Conservation (phyloP, 108 stramenopile genomes). For the Fragilaria radians region DNA sequence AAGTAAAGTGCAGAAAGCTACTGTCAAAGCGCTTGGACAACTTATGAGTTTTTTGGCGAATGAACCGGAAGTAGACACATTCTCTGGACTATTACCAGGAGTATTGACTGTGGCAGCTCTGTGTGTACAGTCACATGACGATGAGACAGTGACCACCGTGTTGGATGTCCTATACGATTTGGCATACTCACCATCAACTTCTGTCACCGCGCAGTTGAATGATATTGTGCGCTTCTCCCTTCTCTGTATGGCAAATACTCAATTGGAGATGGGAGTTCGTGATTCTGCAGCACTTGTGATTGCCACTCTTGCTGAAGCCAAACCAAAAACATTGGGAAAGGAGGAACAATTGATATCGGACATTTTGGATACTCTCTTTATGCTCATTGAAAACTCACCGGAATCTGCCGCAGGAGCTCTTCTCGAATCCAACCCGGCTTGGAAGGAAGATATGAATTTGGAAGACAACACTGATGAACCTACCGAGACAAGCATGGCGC, state of each 20-base stretch:
- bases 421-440: conserved; percentile 85
- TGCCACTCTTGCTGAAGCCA: conserved; percentile 85
- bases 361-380: conserved; percentile 77
- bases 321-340: conserved; percentile 89
- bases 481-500: conserved; percentile 90
- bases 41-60: conserved; percentile 71
- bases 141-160: conserved; percentile 68
- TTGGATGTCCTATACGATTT: conserved; percentile 89
- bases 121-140: conserved; percentile 53
- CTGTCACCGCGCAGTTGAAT: conserved; percentile 45
- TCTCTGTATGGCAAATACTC: conserved; percentile 41
- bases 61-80: conserved; percentile 58
- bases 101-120: conserved; percentile 74
- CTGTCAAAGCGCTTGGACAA: conserved; percentile 74
- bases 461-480: conserved; percentile 70
- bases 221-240: conserved; percentile 62
- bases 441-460: conserved; percentile 74
- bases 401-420: conserved; percentile 89
- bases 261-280: conserved; percentile 76
- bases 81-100: conserved; percentile 63
- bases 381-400: conserved; percentile 79
- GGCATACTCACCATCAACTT: conserved; percentile 52
- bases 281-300: conserved; percentile 87
- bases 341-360: conserved; percentile 53
- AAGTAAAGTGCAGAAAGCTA: conserved; percentile 59